A percentile compares a stretch with the other conserved stretches of the same genome.
phyloP scores from a whole-genome alignment of 768 basidiomycete species.

The Sutorius australiensis region DNA sequence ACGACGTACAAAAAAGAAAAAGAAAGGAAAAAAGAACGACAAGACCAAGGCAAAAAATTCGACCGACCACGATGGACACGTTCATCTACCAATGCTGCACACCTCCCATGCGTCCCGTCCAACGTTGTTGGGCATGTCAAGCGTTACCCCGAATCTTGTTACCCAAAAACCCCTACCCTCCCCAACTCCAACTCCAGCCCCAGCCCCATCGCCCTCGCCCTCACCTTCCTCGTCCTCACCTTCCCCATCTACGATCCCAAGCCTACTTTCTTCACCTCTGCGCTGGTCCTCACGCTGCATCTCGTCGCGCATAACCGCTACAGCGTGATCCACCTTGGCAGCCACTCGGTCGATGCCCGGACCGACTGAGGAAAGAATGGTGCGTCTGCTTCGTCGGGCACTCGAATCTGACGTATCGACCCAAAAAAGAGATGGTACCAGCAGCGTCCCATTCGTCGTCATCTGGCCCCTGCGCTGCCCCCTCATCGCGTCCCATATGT shows the following conservation, averaged over 20 bases:
- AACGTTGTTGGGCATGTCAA: neutral
- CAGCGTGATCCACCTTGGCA: constrained; percentile 80
- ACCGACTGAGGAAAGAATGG: constrained; percentile 25
- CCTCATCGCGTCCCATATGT: constrained; percentile 23
- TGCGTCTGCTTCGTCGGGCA: neutral
- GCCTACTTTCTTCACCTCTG: constrained; percentile 13
- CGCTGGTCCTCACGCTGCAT: constrained; percentile 63
- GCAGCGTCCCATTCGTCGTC: constrained; percentile 1
- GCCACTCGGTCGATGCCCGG: constrained; percentile 80
- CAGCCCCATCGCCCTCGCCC: constrained; percentile 17
- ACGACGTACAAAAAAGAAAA: neutral
- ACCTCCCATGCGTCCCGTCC: neutral
- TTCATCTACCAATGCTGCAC: neutral
- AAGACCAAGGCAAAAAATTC: neutral
- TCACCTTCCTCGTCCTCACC: constrained; percentile 29
- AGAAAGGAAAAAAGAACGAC: neutral
- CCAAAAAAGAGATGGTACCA: constrained; percentile 1
- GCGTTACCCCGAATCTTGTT: constrained; percentile 21
- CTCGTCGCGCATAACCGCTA: constrained; percentile 76
- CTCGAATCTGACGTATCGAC: neutral
- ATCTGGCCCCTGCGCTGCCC: constrained; percentile 15
- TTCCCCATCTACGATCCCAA: constrained; percentile 23
- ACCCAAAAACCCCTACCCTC: constrained; percentile 21
- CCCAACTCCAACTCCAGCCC: neutral
- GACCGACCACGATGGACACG: neutral